These are phyloP conservation scores for Solanum hybrid DNA, from an alignment of 305 asterid species.

Conservation along the genomic window DNA sequence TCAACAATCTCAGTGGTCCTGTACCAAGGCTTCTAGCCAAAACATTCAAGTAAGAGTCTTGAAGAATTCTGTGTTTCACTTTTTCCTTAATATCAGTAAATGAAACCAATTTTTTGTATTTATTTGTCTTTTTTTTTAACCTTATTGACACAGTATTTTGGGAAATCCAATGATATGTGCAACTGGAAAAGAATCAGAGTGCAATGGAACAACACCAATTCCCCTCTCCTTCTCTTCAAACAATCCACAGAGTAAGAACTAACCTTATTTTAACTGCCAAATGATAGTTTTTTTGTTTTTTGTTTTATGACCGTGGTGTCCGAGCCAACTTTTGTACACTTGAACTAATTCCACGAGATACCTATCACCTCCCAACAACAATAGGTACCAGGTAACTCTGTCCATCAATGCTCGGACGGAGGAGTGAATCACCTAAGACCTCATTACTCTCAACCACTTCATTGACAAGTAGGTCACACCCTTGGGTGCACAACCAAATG, in stretches of 20 bases:
- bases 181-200: constrained; percentile 67
- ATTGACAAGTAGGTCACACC: neutral
- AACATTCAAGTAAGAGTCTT: constrained; percentile 59
- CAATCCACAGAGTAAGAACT: constrained; percentile 48
- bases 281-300: neutral
- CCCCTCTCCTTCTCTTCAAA: constrained; percentile 43
- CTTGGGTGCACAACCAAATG: neutral
- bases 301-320: neutral
- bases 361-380: neutral
- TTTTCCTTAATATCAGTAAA: neutral
- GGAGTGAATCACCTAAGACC: neutral
- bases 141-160: constrained; percentile 40
- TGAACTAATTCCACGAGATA: neutral
- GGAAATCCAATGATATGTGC: constrained; percentile 88
- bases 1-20: constrained; percentile 77
- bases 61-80: neutral
- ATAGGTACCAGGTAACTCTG: neutral
- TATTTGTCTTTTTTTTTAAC: neutral
- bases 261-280: neutral
- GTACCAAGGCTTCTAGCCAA: constrained; percentile 70
- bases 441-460: neutral
- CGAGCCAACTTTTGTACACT: neutral
- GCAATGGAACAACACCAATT: constrained; percentile 65
- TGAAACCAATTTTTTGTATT: neutral
- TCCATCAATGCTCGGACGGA: neutral